phyloP scores from a whole-genome alignment of 2,329 filamentous ascomycete genomes.

The Beauveria sp. region DNA sequence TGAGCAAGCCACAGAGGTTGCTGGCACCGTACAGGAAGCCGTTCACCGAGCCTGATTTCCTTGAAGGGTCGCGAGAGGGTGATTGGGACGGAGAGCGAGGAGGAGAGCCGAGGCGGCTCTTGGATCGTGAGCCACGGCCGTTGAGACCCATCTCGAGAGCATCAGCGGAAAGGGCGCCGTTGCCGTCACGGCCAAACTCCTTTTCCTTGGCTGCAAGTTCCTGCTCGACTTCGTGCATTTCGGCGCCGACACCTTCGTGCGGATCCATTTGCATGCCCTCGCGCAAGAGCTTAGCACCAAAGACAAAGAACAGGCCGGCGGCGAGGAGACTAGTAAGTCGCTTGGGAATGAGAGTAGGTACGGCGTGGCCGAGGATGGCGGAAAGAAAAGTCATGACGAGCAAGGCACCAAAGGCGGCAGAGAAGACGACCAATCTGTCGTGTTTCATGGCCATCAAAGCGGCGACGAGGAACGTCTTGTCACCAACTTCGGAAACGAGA shows the following conservation, averaged over 20 bases:
- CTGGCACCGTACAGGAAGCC: slow-evolving; percentile 56
- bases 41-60: slow-evolving; percentile 31
- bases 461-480: slow-evolving; percentile 97
- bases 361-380: slow-evolving; percentile 83
- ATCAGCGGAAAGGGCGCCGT: slow-evolving; percentile 63
- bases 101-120: slow-evolving; percentile 70
- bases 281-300: slow-evolving; percentile 73
- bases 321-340: slow-evolving; percentile 85
- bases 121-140: slow-evolving; percentile 61
- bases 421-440: slow-evolving; percentile 85
- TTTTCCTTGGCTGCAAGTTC: slow-evolving; percentile 93
- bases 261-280: slow-evolving; percentile 86
- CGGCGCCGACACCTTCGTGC: slow-evolving; percentile 86
- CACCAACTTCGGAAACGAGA: slow-evolving; percentile 88
- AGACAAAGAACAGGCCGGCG: slow-evolving; percentile 77
- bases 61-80: slow-evolving; percentile 53
- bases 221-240: slow-evolving; percentile 95
- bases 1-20: slow-evolving; percentile 79
- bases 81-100: slow-evolving; percentile 75
- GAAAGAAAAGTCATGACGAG: slow-evolving; percentile 94
- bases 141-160: slow-evolving; percentile 72
- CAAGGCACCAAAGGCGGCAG: slow-evolving; percentile 85
- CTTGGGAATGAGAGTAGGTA: slow-evolving; percentile 84
- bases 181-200: slow-evolving; percentile 55
- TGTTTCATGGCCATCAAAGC: slow-evolving; percentile 99